phyloP scores from a whole-genome alignment of 1,284 basidiomycete genomes.

The Malassezia vespertilionis region DNA sequence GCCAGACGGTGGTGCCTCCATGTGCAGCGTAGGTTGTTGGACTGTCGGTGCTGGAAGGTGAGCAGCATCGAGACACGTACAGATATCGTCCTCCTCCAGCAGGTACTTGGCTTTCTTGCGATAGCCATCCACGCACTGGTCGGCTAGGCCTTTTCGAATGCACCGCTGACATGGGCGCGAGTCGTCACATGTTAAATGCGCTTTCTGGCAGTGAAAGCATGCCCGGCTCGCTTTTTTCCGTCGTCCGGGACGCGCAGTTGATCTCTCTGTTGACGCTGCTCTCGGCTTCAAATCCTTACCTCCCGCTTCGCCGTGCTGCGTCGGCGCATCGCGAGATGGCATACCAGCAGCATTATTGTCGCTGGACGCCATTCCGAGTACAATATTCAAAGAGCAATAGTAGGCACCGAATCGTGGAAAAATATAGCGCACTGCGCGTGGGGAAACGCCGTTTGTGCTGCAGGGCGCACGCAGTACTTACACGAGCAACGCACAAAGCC shows the following conservation, averaged over 20 bases:
- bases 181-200: slow-evolving; percentile 94
- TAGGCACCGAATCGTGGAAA: too few species aligned
- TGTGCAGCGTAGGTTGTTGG: not conserved
- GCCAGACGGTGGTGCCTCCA: not conserved
- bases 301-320: too few species aligned
- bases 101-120: slow-evolving; percentile 95
- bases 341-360: too few species aligned
- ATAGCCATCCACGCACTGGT: slow-evolving; percentile 81
- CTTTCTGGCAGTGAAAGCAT: slow-evolving; percentile 83
- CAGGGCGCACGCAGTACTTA: too few species aligned
- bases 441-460: too few species aligned
- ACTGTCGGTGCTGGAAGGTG: slow-evolving; percentile 1
- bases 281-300: too few species aligned
- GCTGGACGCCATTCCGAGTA: too few species aligned
- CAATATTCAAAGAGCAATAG: too few species aligned
- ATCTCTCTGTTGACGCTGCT: not conserved
- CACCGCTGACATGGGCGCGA: slow-evolving; percentile 88
- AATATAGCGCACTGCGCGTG: too few species aligned
- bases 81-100: slow-evolving; percentile 42
- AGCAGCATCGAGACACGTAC: slow-evolving; percentile 1
- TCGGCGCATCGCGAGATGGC: too few species aligned
- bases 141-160: slow-evolving; percentile 79
- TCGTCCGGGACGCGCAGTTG: not conserved
- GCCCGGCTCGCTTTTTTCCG: slow-evolving; percentile 77
- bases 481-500: too few species aligned